These are phyloP conservation scores for Pouteria campechiana DNA, from an alignment of 179 eudicot species.

Conservation along the genomic window DNA sequence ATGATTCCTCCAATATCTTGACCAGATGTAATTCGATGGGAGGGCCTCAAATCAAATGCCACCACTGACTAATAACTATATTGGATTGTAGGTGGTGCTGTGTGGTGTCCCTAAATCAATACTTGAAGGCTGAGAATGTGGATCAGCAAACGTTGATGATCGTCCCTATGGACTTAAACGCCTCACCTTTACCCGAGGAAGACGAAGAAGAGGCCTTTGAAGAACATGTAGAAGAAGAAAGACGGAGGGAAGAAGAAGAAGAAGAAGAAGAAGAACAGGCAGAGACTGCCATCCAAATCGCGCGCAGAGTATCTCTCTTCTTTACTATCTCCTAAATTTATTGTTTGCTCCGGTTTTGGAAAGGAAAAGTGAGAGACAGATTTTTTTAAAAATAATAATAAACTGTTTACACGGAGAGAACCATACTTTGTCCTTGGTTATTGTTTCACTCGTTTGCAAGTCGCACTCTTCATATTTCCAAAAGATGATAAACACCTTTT, in stretches of 20 bases:
- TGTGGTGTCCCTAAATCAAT: no score
- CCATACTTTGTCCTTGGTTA: no score
- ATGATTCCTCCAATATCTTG: no score
- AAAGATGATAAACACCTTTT: background rate
- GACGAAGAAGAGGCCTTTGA: slow-evolving; percentile 60
- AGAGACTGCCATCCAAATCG: slow-evolving; percentile 52
- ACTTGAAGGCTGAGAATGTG: no score
- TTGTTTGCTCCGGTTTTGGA: background rate
- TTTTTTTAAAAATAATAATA: background rate
- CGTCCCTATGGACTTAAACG: slow-evolving; percentile 45
- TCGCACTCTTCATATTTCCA: background rate
- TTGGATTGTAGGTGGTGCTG: no score
- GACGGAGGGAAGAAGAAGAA: slow-evolving; percentile 11
- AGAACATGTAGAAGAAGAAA: slow-evolving; percentile 34
- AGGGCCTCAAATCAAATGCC: no score
- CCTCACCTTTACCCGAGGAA: slow-evolving; percentile 43
- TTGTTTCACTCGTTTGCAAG: background rate
- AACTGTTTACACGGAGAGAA: background rate
- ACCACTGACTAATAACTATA: no score
- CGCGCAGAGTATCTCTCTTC: slow-evolving; percentile 48
- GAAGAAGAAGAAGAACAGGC: slow-evolving; percentile 22
- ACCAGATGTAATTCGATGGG: no score
- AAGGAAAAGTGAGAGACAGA: background rate
- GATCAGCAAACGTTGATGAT: slow-evolving; percentile 12
- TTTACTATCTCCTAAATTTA: background rate